A percentile compares a stretch with the other conserved stretches of the same genome.
phyloP scores from a whole-genome alignment of 345 rosid genomes.

The Isatis tinctoria region DNA sequence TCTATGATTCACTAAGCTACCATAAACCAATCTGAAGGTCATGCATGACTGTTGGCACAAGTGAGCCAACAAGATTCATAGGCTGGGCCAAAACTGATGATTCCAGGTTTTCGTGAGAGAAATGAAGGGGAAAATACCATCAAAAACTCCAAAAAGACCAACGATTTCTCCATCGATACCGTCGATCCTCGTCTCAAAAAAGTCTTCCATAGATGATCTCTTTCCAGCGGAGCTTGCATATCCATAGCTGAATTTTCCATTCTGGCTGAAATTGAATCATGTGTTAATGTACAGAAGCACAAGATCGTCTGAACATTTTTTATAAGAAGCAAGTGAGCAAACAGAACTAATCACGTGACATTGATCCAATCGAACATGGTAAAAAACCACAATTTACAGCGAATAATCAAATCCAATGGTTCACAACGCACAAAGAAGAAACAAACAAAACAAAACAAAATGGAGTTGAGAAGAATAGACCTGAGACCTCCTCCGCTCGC shows the following conservation, averaged over 20 bases:
- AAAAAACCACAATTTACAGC: neutral
- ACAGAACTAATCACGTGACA: neutral
- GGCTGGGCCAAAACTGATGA: neutral
- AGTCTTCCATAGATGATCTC: conserved; percentile 98
- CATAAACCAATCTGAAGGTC: neutral
- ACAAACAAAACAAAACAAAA: too few species aligned
- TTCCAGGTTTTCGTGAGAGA: neutral
- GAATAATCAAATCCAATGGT: neutral
- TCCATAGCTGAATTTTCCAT: conserved; percentile 95
- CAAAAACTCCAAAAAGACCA: conserved; percentile 98
- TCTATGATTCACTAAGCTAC: neutral
- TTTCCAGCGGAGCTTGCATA: conserved; percentile 96
- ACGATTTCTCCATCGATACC: conserved; percentile 91
- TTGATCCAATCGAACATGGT: neutral
- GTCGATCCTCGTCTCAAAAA: conserved; percentile 91
- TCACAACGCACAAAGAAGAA: neutral
- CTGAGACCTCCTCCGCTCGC: conserved; percentile 92
- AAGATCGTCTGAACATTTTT: neutral
- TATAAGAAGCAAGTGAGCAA: neutral
- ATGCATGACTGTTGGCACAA: neutral
- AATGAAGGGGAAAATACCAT: conserved; percentile 47
- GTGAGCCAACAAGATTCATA: neutral
- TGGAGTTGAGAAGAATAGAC: too few species aligned
- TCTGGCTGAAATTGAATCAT: conserved; percentile 50
- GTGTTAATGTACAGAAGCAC: neutral